Evolutionary conservation across 2,329 filamentous ascomycete species (phyloP), one percentile per base, ranked within the genome.

Genomic region (Ceratocystis cubensis): DNA sequence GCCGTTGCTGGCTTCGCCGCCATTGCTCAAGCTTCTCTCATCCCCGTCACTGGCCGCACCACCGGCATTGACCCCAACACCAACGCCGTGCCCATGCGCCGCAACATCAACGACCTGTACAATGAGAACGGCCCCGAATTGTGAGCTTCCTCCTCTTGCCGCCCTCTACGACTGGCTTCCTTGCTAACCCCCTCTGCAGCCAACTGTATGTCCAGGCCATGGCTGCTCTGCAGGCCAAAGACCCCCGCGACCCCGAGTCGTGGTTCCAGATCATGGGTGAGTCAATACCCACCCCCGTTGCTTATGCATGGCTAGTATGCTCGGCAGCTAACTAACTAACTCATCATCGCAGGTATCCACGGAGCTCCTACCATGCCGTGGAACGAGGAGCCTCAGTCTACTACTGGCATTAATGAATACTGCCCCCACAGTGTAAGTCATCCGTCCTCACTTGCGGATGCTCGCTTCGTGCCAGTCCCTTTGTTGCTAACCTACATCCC

Each of bases 241-340:
- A 77, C 66, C 73, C 78, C 64, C 71, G 73, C 4, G 76, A 82
- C 46, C 74, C 75, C 61, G 69, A 75, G 66, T 83, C 81, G 1
- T 83, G 78, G 71, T 83, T 81, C 70, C 76, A 80, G 65, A 72
- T 84, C 66, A 72, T 74, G 62, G 81, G 81, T 79, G 73, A 68
- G 72, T 67, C 15, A 59, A 20, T 59, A 17, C 30, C 22, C 22
- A 17, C 30, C 10, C 20, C 45, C 13, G n/a, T 50, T 8, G 1
- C 13, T n/a, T 17, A 64, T 66, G 15, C 50, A 25, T 15, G 3
- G 46, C n/a, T 22, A 13, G 15, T 1, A 10, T n/a, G 17, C 5
- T 64, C 33, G 22, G 30, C 64, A 22, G 22, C 22, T 22, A 20
- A 46, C 50, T 37, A 28, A 61, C 63, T n/a, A 8, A 7, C 46